phyloP scores from a whole-genome alignment of 768 basidiomycete genomes.

The Mrakia hoshinonis region DNA sequence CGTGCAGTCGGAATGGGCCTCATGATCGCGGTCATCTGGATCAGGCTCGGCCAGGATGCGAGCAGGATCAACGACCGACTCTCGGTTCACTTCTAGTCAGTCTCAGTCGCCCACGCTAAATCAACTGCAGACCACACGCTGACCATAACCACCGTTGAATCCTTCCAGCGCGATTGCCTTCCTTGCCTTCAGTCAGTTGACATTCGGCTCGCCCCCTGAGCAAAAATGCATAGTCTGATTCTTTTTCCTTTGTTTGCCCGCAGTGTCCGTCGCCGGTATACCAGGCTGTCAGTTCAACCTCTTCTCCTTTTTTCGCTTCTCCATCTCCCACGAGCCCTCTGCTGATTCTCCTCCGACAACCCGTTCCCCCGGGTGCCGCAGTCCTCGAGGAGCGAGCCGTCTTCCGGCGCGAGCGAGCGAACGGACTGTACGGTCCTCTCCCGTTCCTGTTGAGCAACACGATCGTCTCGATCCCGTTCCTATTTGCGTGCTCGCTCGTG shows the following conservation, averaged over 20 bases:
- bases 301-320: not conserved
- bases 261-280: conserved; percentile 54
- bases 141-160: too few species aligned
- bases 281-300: conserved; percentile 31
- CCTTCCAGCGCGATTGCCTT: conserved; percentile 44
- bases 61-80: conserved; percentile 40
- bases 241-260: not conserved
- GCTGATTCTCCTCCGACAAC: not conserved
- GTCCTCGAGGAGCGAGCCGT: conserved; percentile 54
- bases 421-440: conserved; percentile 52
- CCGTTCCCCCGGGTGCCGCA: too few species aligned
- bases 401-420: conserved; percentile 52
- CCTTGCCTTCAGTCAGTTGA: conserved; percentile 34
- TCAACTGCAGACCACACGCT: too few species aligned
- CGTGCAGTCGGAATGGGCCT: conserved; percentile 37
- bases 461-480: conserved; percentile 50
- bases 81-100: conserved; percentile 49
- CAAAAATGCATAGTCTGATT: not conserved
- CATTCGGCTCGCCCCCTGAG: too few species aligned
- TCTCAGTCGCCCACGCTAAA: too few species aligned
- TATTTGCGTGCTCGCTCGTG: conserved; percentile 48
- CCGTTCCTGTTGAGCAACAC: conserved; percentile 53
- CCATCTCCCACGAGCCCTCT: conserved; percentile 27
- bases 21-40: conserved; percentile 50
- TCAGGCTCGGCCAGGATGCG: conserved; percentile 35